Conservation (phyloP, 306 rosid species). For the Cyamopsis tetragonoloba region DNA sequence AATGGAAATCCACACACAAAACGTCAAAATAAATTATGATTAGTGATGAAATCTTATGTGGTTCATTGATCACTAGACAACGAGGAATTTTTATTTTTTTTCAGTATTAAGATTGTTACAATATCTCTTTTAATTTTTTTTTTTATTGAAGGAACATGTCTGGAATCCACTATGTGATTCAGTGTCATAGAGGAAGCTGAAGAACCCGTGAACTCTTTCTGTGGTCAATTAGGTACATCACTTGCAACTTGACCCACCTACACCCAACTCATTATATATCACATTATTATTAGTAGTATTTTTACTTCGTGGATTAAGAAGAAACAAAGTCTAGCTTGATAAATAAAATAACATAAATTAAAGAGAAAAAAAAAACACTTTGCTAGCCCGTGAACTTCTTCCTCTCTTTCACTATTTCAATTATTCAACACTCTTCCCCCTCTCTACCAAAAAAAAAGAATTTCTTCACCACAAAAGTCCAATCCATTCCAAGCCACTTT, state of each 20-base stretch:
- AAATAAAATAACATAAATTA: background rate
- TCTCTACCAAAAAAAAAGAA: background rate
- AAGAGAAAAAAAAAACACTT: background rate
- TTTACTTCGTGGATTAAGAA: slow-evolving; percentile 15
- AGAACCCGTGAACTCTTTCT: slow-evolving; percentile 41
- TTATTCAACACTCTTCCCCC: slow-evolving; percentile 15
- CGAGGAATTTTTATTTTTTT: background rate
- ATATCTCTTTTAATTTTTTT: background rate
- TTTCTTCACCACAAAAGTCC: slow-evolving; percentile 18
- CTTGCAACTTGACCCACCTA: slow-evolving; percentile 29
- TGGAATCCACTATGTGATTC: slow-evolving; percentile 25
- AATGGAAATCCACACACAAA: slow-evolving; percentile 1
- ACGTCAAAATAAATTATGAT: background rate
- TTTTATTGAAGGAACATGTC: background rate
- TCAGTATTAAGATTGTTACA: background rate
- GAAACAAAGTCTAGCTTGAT: slow-evolving; percentile 12
- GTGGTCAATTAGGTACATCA: slow-evolving; percentile 31
- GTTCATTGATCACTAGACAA: background rate
- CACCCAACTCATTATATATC: slow-evolving; percentile 17
- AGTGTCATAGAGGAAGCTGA: slow-evolving; percentile 27
- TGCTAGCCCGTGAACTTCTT: slow-evolving; percentile 35
- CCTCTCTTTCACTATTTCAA: slow-evolving; percentile 26
- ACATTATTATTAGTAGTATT: slow-evolving; percentile 4
- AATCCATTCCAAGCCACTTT: slow-evolving; percentile 4
- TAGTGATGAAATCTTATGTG: background rate